phyloP scores from a whole-genome alignment of 2,329 filamentous ascomycete species.

The Grosmannia clavigera region DNA sequence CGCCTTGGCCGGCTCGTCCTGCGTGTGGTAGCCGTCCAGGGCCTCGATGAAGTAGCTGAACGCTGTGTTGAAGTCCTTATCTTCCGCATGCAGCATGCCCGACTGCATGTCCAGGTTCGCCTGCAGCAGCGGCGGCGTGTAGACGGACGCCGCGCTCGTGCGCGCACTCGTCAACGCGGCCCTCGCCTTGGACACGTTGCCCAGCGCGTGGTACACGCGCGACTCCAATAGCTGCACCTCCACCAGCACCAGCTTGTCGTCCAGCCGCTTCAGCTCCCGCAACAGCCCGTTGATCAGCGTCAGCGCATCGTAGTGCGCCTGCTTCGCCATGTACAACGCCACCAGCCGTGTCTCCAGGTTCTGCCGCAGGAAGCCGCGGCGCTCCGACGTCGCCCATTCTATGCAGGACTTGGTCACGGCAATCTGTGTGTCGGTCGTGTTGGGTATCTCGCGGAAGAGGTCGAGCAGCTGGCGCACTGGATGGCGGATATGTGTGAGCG shows the following conservation, averaged over 20 bases:
- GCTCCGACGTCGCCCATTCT: slow-evolving; percentile 94
- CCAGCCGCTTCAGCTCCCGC: slow-evolving; percentile 91
- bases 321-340: slow-evolving; percentile 88
- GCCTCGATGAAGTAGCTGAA: slow-evolving; percentile 99
- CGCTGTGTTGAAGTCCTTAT: slow-evolving; percentile 97
- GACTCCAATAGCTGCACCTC: slow-evolving; percentile 97
- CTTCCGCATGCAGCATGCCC: slow-evolving; percentile 96
- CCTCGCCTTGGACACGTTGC: slow-evolving; percentile 90
- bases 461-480: slow-evolving; percentile 92
- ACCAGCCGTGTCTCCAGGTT: slow-evolving; percentile 96
- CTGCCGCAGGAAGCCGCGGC: slow-evolving; percentile 90
- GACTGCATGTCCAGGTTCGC: slow-evolving; percentile 98
- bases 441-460: slow-evolving; percentile 84
- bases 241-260: slow-evolving; percentile 95
- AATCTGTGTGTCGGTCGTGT: slow-evolving; percentile 90
- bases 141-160: slow-evolving; percentile 91
- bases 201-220: slow-evolving; percentile 90
- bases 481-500: neutral
- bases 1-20: slow-evolving; percentile 80
- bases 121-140: slow-evolving; percentile 89
- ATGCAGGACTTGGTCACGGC: slow-evolving; percentile 96
- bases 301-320: slow-evolving; percentile 93
- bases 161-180: slow-evolving; percentile 88
- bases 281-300: slow-evolving; percentile 93
- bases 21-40: slow-evolving; percentile 87